These are phyloP conservation scores for Thelephora aurantiotincta DNA, from an alignment of 768 basidiomycete species.

Conservation along the genomic window DNA sequence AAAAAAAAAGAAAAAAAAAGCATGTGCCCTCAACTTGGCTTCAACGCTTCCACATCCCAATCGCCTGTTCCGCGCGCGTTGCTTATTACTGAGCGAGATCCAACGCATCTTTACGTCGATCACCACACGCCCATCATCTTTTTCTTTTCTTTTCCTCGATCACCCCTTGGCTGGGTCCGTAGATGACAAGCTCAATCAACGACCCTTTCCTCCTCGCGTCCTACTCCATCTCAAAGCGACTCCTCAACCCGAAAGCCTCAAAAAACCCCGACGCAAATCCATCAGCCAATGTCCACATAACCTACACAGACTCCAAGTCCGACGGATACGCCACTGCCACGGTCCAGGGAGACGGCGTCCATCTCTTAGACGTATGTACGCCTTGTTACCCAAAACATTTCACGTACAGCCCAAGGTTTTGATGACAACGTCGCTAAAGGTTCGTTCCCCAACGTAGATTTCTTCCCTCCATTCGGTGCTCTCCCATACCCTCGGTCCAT, in stretches of 20 bases:
- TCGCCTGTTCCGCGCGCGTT: too few relatives aligned
- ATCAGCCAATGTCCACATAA: conserved; percentile 20
- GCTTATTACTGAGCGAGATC: too few relatives aligned
- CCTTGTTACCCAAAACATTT: neutral
- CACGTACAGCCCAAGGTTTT: neutral
- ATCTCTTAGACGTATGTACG: conserved; percentile 52
- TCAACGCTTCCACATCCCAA: too few relatives aligned
- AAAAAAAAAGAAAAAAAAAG: too few relatives aligned
- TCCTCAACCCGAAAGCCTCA: conserved; percentile 11
- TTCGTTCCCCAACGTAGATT: conserved; percentile 24
- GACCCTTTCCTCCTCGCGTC: conserved; percentile 28
- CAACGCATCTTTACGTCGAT: too few relatives aligned
- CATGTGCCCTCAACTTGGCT: too few relatives aligned
- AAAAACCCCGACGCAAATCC: conserved; percentile 4
- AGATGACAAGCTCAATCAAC: conserved; percentile 19
- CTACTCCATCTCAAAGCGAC: conserved; percentile 10
- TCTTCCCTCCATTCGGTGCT: conserved; percentile 49
- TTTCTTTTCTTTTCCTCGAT: neutral
- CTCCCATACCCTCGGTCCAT: conserved; percentile 60
- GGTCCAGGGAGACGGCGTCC: conserved; percentile 61
- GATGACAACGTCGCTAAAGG: neutral
- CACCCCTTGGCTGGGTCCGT: neutral
- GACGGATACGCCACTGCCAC: conserved; percentile 55
- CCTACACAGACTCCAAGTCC: conserved; percentile 15
- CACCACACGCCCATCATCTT: neutral